Percentiles rank a stretch among this genome's conserved stretches.
phyloP scores from a whole-genome alignment of 2,329 filamentous ascomycete genomes.

The Claviceps africana region DNA sequence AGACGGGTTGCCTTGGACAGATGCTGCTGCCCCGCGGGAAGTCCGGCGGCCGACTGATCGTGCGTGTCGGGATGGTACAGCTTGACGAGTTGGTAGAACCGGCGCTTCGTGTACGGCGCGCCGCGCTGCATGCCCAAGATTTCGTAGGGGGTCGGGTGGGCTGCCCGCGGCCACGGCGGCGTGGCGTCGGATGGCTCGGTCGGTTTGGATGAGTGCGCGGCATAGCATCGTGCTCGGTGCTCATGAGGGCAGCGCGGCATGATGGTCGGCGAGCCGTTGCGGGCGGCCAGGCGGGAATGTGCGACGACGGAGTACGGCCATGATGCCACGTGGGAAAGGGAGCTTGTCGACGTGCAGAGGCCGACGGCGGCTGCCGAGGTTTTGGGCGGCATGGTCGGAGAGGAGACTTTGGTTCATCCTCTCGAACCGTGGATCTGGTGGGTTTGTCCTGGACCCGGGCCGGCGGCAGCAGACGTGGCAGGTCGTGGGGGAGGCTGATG shows the following conservation, averaged over 20 bases:
- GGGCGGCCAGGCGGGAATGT: neutral
- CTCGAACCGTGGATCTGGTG: neutral
- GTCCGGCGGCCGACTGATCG: slow-evolving; percentile 8
- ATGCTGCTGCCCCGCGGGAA: neutral
- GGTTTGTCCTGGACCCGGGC: slow-evolving; percentile 7
- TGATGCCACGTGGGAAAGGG: neutral
- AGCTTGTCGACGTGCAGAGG: neutral
- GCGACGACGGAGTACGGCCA: neutral
- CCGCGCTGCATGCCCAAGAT: slow-evolving; percentile 51
- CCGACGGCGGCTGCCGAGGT: neutral
- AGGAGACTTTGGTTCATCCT: neutral
- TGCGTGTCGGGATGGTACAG: slow-evolving; percentile 81
- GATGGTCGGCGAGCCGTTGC: neutral
- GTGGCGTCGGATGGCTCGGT: neutral
- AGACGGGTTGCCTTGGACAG: slow-evolving; percentile 47
- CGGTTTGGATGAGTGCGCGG: neutral
- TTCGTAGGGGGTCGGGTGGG: slow-evolving; percentile 71
- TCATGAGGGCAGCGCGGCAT: neutral
- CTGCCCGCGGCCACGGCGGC: slow-evolving; percentile 31
- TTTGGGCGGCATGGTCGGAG: neutral
- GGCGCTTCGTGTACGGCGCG: slow-evolving; percentile 64
- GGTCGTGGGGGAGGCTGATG: neutral
- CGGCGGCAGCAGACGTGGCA: neutral
- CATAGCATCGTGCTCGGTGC: neutral
- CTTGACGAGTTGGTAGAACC: slow-evolving; percentile 87